These are phyloP conservation scores for Vitis vinifera DNA, from an alignment of 164 flowering plant species.

Conservation along the genomic window DNA sequence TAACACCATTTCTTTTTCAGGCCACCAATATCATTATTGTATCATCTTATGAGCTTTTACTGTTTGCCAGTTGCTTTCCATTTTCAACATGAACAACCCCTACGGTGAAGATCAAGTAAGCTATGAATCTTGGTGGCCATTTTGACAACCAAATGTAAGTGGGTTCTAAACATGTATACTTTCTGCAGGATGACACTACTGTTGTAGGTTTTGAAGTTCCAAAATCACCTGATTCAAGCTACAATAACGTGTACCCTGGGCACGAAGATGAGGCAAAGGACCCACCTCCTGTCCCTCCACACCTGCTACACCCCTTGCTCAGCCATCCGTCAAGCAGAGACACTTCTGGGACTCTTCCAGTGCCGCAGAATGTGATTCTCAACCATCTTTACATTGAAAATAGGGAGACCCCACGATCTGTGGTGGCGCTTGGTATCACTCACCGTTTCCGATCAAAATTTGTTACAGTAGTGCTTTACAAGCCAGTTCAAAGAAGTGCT, in stretches of 20 bases:
- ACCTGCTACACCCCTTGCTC: conserved; percentile 68
- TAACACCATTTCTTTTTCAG: too few species aligned
- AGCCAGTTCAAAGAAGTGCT: conserved; percentile 80
- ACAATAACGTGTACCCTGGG: conserved; percentile 65
- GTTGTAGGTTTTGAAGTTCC: conserved; percentile 90
- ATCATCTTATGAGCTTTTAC: conserved; percentile 1
- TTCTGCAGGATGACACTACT: conserved; percentile 63
- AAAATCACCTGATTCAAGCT: conserved; percentile 84
- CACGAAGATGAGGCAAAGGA: conserved; percentile 78
- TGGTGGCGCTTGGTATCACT: conserved; percentile 86
- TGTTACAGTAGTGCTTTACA: conserved; percentile 83
- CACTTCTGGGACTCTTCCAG: conserved; percentile 45
- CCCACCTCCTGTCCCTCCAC: conserved; percentile 84
- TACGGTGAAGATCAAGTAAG: conserved; percentile 47
- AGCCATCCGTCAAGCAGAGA: conserved; percentile 56
- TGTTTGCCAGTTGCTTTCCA: not conserved
- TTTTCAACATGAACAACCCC: conserved; percentile 44
- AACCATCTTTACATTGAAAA: conserved; percentile 95
- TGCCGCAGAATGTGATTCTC: conserved; percentile 67
- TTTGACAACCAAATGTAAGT: not conserved
- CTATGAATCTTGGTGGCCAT: not conserved
- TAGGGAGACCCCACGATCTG: conserved; percentile 65
- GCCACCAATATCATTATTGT: too few species aligned
- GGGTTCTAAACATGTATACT: not conserved
- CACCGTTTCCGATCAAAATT: conserved; percentile 81